These are phyloP conservation scores for Casuarina equisetifolia DNA, from an alignment of 306 rosid species.

Conservation along the genomic window DNA sequence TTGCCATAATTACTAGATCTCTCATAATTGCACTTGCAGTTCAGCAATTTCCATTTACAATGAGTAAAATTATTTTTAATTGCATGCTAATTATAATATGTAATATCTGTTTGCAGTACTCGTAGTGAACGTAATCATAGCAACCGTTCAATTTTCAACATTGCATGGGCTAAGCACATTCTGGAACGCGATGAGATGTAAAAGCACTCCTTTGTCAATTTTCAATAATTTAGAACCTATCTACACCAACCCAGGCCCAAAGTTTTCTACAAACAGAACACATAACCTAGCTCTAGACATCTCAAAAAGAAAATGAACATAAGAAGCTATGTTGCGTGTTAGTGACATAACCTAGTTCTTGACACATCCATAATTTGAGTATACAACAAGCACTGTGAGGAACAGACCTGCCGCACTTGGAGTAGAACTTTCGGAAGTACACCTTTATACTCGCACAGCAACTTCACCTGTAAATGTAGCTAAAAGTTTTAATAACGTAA, in stretches of 20 bases:
- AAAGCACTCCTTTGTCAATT: neutral
- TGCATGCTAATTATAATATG: neutral
- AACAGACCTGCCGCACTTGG: slow-evolving; percentile 68
- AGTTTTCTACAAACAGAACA: neutral
- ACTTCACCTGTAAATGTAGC: slow-evolving; percentile 57
- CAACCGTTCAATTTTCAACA: neutral
- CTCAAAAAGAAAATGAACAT: neutral
- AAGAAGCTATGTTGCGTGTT: neutral
- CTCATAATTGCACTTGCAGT: neutral
- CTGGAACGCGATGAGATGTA: neutral
- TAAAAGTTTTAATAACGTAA: slow-evolving; percentile 12
- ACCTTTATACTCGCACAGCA: slow-evolving; percentile 71
- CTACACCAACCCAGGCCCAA: neutral
- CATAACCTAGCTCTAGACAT: neutral
- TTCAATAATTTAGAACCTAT: neutral
- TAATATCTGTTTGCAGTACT: neutral
- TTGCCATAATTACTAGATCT: neutral
- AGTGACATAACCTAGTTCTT: neutral
- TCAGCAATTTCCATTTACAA: neutral
- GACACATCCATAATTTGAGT: slow-evolving; percentile 11
- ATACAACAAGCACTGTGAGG: slow-evolving; percentile 16
- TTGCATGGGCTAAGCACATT: neutral
- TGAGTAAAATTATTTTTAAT: neutral
- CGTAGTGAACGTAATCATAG: neutral
- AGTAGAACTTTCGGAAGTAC: slow-evolving; percentile 75